Conservation (phyloP, 2,329 filamentous ascomycete species). For the Akanthomyces muscarius region DNA sequence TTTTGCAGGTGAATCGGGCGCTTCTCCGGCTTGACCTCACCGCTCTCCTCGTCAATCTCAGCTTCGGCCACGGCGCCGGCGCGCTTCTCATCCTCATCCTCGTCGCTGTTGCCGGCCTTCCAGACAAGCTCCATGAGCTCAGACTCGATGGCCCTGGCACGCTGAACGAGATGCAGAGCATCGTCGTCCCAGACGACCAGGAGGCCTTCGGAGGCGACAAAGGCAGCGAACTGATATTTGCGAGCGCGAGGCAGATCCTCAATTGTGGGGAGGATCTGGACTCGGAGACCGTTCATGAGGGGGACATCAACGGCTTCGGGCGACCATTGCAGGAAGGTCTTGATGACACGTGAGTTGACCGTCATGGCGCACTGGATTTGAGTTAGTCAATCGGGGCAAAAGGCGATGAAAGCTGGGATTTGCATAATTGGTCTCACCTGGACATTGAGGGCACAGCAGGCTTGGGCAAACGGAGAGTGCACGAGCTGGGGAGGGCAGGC, state of each 20-base stretch:
- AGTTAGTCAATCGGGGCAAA: background rate
- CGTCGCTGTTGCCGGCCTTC: conserved; percentile 56
- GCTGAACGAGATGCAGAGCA: conserved; percentile 62
- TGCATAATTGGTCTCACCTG: conserved; percentile 45
- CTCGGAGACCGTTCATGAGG: conserved; percentile 69
- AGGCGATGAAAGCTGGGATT: background rate
- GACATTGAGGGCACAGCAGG: conserved; percentile 66
- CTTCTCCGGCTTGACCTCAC: conserved; percentile 59
- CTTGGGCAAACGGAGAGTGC: conserved; percentile 58
- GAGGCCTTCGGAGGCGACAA: conserved; percentile 66
- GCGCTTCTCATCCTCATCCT: conserved; percentile 51
- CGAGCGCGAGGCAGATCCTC: conserved; percentile 66
- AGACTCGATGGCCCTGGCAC: conserved; percentile 68
- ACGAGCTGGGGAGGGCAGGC: conserved; percentile 64
- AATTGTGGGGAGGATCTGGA: conserved; percentile 70
- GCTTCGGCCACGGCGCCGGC: conserved; percentile 40
- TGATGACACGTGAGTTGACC: conserved; percentile 74
- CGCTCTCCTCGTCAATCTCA: conserved; percentile 69
- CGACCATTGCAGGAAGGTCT: conserved; percentile 70
- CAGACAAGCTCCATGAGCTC: conserved; percentile 76
- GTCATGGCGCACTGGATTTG: conserved; percentile 68
- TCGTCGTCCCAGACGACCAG: conserved; percentile 83
- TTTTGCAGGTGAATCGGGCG: conserved; percentile 68
- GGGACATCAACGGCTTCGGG: conserved; percentile 72
- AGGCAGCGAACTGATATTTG: conserved; percentile 78